phyloP scores from a whole-genome alignment of 2,329 filamentous ascomycete genomes.

The Chaetomiaceae sp. region DNA sequence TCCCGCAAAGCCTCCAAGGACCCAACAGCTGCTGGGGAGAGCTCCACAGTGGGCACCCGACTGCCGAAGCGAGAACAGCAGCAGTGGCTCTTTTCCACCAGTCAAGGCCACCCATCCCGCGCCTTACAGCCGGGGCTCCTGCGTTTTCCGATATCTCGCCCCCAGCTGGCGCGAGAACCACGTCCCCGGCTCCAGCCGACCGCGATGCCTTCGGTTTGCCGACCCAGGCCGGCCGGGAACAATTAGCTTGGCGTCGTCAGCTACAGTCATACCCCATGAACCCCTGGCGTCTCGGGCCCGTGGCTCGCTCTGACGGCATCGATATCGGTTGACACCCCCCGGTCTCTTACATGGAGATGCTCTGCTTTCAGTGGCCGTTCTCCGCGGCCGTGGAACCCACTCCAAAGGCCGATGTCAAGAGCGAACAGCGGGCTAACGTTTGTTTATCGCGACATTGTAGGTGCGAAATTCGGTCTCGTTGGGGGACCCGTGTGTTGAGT shows the following conservation, averaged over 20 bases:
- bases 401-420: constrained; percentile 12
- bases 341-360: background rate
- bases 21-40: constrained; percentile 6
- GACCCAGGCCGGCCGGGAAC: constrained; percentile 6
- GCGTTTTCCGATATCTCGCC: background rate
- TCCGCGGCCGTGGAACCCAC: constrained; percentile 1
- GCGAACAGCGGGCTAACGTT: constrained; percentile 20
- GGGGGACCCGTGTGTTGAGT: background rate
- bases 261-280: background rate
- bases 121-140: background rate
- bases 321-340: background rate
- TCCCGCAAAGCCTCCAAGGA: constrained; percentile 6
- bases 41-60: constrained; percentile 17
- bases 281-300: background rate
- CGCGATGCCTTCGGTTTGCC: constrained; percentile 7
- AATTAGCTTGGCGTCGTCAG: constrained; percentile 3
- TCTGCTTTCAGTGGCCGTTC: background rate
- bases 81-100: background rate
- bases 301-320: constrained; percentile 9
- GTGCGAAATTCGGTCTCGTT: background rate
- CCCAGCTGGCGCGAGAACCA: background rate
- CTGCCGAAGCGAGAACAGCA: constrained; percentile 12
- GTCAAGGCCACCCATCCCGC: background rate
- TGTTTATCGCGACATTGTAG: constrained; percentile 6
- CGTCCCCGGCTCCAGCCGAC: constrained; percentile 6